Conservation (phyloP, 192 early-diverging fungal species). For the Spizellomyces punctatus region DNA sequence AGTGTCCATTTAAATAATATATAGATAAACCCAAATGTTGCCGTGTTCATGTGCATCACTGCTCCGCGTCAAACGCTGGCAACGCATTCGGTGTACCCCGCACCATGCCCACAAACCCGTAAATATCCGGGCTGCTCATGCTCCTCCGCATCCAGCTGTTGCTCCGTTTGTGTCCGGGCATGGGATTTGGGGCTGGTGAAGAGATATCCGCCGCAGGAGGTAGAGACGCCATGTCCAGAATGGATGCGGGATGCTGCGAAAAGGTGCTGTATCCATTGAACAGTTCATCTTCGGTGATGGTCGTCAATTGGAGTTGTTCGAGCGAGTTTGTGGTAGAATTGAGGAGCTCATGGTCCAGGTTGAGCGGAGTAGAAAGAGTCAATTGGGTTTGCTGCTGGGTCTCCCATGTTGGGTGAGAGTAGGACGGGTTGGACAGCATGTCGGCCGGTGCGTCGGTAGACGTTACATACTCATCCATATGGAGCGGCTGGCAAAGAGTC, state of each 20-base stretch:
- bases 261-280: no score
- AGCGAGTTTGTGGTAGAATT: background rate
- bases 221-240: no score
- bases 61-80: no score
- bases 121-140: constrained; percentile 18
- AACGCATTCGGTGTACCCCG: no score
- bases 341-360: background rate
- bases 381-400: background rate
- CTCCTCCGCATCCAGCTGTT: constrained; percentile 4
- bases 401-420: background rate
- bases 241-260: no score
- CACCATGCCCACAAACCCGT: background rate
- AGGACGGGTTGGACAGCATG: background rate
- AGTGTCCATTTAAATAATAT: no score
- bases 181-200: background rate
- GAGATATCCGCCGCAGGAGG: background rate
- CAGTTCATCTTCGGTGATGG: background rate
- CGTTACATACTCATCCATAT: background rate
- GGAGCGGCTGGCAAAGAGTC: background rate
- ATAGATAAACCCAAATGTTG: no score
- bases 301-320: background rate
- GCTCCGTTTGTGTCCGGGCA: background rate
- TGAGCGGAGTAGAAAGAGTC: background rate
- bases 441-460: background rate
- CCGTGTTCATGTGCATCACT: no score